Conservation (phyloP, 78 protist genomes). For the Paulinella micropora region DNA sequence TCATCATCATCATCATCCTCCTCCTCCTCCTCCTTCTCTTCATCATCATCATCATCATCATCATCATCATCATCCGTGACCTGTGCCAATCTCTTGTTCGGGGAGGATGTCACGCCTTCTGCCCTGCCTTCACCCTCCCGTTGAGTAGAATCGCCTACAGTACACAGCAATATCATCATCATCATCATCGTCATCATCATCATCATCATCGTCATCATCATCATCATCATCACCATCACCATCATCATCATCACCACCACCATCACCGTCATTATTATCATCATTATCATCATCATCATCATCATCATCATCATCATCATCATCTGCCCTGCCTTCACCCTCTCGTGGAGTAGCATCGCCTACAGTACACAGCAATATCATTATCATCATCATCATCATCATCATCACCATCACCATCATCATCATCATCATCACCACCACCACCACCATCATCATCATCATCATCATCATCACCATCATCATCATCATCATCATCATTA, state of each 20-base stretch:
- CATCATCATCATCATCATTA: background rate
- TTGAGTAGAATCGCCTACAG: no score
- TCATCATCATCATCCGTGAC: no score
- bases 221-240: background rate
- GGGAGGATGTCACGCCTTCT: no score
- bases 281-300: background rate
- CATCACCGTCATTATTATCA: background rate
- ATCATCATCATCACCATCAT: background rate
- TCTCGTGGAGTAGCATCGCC: no score
- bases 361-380: no score
- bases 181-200: background rate
- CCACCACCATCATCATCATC: background rate
- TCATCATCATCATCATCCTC: no score
- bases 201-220: background rate
- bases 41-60: no score
- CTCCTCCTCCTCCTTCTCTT: no score
- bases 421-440: background rate
- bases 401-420: background rate
- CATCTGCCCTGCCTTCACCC: no score
- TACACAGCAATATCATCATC: background rate
- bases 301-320: no score
- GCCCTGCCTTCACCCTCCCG: no score
- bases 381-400: background rate
- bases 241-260: background rate
- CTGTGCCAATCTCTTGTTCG: no score